These are phyloP conservation scores for Pseudogymnoascus sp. DNA, from an alignment of 2,329 filamentous ascomycete species.

Conservation along the genomic window DNA sequence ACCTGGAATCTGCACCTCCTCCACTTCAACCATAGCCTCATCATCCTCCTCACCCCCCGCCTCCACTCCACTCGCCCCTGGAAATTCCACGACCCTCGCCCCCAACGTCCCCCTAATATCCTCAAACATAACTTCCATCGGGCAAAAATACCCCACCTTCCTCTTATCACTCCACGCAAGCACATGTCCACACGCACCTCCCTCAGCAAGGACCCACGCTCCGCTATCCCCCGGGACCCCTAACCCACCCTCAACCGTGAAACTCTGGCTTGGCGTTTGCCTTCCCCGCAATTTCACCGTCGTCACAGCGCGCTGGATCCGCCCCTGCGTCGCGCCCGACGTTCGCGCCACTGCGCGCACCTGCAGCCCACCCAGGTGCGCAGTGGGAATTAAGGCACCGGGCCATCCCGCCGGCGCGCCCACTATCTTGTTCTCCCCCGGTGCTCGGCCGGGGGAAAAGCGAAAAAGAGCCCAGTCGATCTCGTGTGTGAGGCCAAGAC, in stretches of 20 bases:
- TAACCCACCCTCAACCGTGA: constrained; percentile 47
- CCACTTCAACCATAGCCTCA: background rate
- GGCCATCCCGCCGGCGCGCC: constrained; percentile 34
- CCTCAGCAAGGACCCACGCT: constrained; percentile 85
- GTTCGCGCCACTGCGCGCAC: constrained; percentile 88
- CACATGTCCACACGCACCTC: constrained; percentile 79
- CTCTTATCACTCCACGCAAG: constrained; percentile 78
- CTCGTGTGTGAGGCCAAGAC: constrained; percentile 66
- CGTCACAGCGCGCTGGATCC: constrained; percentile 67
- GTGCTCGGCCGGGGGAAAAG: constrained; percentile 62
- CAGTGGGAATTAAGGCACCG: constrained; percentile 48
- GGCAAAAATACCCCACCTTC: constrained; percentile 81
- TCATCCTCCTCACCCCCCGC: background rate
- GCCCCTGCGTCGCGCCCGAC: constrained; percentile 70
- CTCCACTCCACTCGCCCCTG: constrained; percentile 30
- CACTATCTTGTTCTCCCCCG: constrained; percentile 60
- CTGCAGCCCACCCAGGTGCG: constrained; percentile 59
- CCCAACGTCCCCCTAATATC: constrained; percentile 76
- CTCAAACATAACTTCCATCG: constrained; percentile 81
- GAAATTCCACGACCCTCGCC: constrained; percentile 61
- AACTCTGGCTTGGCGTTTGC: constrained; percentile 66
- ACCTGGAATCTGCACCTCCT: background rate
- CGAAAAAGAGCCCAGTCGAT: constrained; percentile 93
- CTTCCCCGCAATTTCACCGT: constrained; percentile 84
- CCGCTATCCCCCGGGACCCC: constrained; percentile 82